Evolutionary conservation across 805 yeast species (phyloP).

Genomic region (Suhomyces sp.): DNA sequence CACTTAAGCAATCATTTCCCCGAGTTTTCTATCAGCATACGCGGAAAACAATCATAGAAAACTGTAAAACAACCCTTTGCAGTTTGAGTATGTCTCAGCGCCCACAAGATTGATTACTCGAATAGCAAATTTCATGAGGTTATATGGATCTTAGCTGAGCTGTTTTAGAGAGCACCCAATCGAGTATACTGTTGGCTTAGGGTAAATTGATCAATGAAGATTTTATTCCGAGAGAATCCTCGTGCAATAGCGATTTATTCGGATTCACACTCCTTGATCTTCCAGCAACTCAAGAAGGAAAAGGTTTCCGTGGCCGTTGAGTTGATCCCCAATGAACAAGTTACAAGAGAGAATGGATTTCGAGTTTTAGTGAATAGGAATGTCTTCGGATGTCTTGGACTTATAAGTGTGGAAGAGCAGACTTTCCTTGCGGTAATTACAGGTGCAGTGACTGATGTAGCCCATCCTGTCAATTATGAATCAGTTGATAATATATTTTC

Average conservation of each 20-base stretch:
- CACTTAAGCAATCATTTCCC: no score
- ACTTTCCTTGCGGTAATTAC: conserved; percentile 79
- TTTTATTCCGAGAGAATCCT: conserved; percentile 32
- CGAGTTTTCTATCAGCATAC: no score
- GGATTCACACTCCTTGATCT: conserved; percentile 29
- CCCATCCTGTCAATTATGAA: conserved; percentile 78
- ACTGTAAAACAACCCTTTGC: no score
- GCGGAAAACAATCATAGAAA: no score
- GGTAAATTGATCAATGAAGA: conserved; percentile 20
- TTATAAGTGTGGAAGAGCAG: conserved; percentile 66
- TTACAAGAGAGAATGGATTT: conserved; percentile 40
- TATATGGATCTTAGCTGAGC: no score
- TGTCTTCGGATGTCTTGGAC: conserved; percentile 72
- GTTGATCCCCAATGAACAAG: conserved; percentile 35
- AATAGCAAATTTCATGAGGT: no score
- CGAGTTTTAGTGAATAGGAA: conserved; percentile 38
- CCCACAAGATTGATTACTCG: no score
- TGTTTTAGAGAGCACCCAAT: no score
- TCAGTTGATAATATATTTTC: conserved; percentile 73
- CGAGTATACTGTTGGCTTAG: no score
- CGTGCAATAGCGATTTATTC: conserved; percentile 31
- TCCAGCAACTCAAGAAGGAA: conserved; percentile 22
- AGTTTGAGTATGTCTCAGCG: no score
- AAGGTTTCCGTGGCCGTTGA: conserved; percentile 46
- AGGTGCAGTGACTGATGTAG: conserved; percentile 66